A percentile compares a stretch with the other conserved stretches of the same genome.
phyloP scores from a whole-genome alignment of 2,329 filamentous ascomycete genomes.

The Ophiostoma triangulosporum region DNA sequence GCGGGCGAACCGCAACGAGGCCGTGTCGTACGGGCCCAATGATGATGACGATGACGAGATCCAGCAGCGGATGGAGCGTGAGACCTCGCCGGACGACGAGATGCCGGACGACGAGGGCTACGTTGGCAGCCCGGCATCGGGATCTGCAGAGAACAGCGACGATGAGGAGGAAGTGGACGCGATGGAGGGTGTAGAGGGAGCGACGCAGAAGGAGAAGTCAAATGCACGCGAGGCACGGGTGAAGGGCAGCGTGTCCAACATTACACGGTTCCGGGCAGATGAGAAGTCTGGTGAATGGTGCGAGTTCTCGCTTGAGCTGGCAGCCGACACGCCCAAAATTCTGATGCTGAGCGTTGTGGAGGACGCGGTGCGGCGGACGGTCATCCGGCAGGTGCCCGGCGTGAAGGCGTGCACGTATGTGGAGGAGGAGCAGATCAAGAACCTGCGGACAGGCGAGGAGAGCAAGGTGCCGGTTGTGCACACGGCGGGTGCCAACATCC shows the following conservation, averaged over 20 bases:
- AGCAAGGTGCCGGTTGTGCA: constrained; percentile 47
- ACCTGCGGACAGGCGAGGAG: constrained; percentile 34
- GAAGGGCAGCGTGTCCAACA: constrained; percentile 47
- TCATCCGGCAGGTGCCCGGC: constrained; percentile 75
- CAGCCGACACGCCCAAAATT: constrained; percentile 69
- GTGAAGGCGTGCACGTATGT: constrained; percentile 61
- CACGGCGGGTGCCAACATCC: constrained; percentile 75
- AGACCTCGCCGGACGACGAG: constrained; percentile 35
- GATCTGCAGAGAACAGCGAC: constrained; percentile 9
- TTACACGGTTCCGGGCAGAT: constrained; percentile 71
- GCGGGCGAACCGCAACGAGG: constrained; percentile 63
- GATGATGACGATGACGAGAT: constrained; percentile 82
- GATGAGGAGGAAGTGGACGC: constrained; percentile 17
- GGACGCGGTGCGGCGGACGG: constrained; percentile 58
- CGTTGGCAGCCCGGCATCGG: constrained; percentile 32
- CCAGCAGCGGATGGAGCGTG: constrained; percentile 46
- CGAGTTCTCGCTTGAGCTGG: constrained; percentile 71
- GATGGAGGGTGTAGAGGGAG: constrained; percentile 18
- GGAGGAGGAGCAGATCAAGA: constrained; percentile 39
- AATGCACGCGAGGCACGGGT: constrained; percentile 49
- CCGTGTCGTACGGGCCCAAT: constrained; percentile 79
- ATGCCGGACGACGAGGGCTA: constrained; percentile 39
- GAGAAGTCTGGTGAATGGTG: constrained; percentile 60
- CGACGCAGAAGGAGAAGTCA: constrained; percentile 16
- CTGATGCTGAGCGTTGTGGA: constrained; percentile 88